Evolutionary conservation across 352 stramenopile species (phyloP).

Genomic region (Globisporangium polare): DNA sequence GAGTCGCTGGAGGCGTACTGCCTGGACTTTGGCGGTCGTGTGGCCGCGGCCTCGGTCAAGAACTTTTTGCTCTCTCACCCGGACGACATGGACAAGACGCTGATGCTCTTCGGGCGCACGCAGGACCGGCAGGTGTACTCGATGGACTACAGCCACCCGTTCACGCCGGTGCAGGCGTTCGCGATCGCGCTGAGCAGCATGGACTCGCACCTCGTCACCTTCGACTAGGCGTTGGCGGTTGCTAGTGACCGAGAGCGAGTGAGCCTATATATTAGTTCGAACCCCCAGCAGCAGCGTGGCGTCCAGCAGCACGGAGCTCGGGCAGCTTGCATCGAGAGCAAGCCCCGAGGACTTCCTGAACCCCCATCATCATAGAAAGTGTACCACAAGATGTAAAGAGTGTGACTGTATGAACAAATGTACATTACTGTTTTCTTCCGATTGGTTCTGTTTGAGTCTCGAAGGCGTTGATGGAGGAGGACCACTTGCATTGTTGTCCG

Average conservation of each 20-base stretch:
- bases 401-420: slow-evolving; percentile 40
- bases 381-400: slow-evolving; percentile 12
- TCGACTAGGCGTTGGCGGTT: slow-evolving; percentile 43
- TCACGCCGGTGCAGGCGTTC: slow-evolving; percentile 84
- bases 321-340: neutral
- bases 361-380: slow-evolving; percentile 4
- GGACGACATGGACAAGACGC: slow-evolving; percentile 83
- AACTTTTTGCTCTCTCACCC: slow-evolving; percentile 85
- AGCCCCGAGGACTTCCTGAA: too few species aligned
- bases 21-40: slow-evolving; percentile 82
- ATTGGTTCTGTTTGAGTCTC: too few species aligned
- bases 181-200: slow-evolving; percentile 86
- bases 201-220: slow-evolving; percentile 85
- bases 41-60: slow-evolving; percentile 80
- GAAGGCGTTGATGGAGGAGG: neutral
- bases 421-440: slow-evolving; percentile 19
- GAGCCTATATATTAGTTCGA: slow-evolving; percentile 3
- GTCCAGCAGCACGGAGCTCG: neutral
- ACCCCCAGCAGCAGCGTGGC: neutral
- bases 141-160: slow-evolving; percentile 84
- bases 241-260: neutral
- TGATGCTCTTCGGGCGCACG: slow-evolving; percentile 85
- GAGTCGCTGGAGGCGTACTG: slow-evolving; percentile 85
- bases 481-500: too few species aligned
- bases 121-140: slow-evolving; percentile 86